Percentiles rank a stretch among this genome's conserved stretches.
Conservation (phyloP, 768 basidiomycete species). For the Sarcodon aspratus region DNA sequence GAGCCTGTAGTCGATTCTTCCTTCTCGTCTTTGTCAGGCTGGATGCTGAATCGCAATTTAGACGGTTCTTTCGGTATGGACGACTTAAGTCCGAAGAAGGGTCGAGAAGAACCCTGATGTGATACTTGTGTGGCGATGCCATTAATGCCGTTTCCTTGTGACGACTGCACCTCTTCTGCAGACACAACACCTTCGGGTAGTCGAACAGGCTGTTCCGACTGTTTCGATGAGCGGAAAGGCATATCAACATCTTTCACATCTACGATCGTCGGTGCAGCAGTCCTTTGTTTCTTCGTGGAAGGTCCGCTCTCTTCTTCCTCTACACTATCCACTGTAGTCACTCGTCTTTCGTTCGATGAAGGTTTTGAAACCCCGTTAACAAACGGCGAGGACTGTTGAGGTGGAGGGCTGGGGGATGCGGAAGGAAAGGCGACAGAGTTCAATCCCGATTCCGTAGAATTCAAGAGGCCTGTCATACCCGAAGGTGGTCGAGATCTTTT, state of each 20-base stretch:
- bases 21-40: constrained; percentile 37
- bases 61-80: constrained; percentile 67
- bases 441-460: neutral
- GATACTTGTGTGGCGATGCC: constrained; percentile 5
- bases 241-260: constrained; percentile 24
- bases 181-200: constrained; percentile 32
- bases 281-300: constrained; percentile 37
- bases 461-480: constrained; percentile 23
- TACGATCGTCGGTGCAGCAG: constrained; percentile 9
- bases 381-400: constrained; percentile 1
- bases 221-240: constrained; percentile 7
- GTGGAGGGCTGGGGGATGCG: neutral
- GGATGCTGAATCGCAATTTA: constrained; percentile 64
- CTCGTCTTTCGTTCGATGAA: constrained; percentile 1
- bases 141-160: constrained; percentile 12
- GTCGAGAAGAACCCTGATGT: neutral
- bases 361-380: constrained; percentile 2
- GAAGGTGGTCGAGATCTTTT: constrained; percentile 62
- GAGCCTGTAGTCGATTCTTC: constrained; percentile 2
- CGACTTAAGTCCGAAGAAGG: constrained; percentile 29
- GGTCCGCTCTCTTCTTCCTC: constrained; percentile 26
- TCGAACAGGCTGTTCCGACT: constrained; percentile 10
- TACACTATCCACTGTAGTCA: constrained; percentile 23
- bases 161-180: constrained; percentile 9
- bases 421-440: neutral